phyloP scores from a whole-genome alignment of 140 eudicot species.

The Flaveria floridana region DNA sequence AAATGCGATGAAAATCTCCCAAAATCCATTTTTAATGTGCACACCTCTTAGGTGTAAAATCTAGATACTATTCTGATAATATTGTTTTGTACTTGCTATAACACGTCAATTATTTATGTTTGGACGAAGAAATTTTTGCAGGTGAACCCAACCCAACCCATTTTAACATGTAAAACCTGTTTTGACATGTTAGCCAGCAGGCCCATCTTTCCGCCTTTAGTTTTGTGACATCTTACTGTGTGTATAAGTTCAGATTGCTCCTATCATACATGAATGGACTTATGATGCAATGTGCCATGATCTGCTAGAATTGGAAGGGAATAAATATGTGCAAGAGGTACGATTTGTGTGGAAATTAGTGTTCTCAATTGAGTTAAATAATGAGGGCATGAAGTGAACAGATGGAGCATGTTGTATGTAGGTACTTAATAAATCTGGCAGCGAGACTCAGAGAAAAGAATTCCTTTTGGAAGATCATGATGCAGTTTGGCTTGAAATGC shows the following conservation, averaged over 20 bases:
- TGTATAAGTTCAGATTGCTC: slow-evolving; percentile 74
- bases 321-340: slow-evolving; percentile 93
- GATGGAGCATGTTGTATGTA: slow-evolving; percentile 28
- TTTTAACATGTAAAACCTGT: neutral
- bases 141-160: neutral
- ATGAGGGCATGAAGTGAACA: slow-evolving; percentile 17
- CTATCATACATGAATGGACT: slow-evolving; percentile 97
- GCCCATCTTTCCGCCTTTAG: neutral
- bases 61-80: neutral
- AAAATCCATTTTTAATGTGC: neutral
- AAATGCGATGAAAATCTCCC: neutral
- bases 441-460: slow-evolving; percentile 75
- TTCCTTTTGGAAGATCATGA: slow-evolving; percentile 87
- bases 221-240: slow-evolving; percentile 20
- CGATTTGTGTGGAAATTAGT: slow-evolving; percentile 9
- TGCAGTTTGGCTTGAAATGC: slow-evolving; percentile 96
- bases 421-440: slow-evolving; percentile 78
- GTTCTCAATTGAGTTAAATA: slow-evolving; percentile 8
- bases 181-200: neutral
- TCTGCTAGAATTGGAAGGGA: slow-evolving; percentile 82
- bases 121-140: neutral
- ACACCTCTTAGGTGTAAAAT: neutral
- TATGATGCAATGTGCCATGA: slow-evolving; percentile 99
- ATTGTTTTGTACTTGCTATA: neutral
- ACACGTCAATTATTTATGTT: neutral